These are phyloP conservation scores for Paraphaeosphaeria sporulosa DNA, from an alignment of 2,329 filamentous ascomycete genomes.

Conservation along the genomic window DNA sequence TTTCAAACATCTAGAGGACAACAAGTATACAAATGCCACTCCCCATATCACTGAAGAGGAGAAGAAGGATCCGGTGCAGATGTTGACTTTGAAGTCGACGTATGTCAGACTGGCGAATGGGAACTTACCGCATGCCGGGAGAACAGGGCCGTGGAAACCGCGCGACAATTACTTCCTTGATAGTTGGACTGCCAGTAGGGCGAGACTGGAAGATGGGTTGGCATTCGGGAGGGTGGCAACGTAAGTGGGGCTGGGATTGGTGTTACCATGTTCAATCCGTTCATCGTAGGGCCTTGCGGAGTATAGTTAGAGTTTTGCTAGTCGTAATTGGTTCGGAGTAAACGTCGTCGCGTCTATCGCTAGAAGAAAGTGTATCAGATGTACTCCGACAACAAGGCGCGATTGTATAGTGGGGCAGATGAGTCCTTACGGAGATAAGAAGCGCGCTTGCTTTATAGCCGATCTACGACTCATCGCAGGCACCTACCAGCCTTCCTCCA, in stretches of 20 bases:
- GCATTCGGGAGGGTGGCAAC: conserved; percentile 42
- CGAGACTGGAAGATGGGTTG: conserved; percentile 52
- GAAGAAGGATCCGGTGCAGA: conserved; percentile 48
- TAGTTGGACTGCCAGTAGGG: conserved; percentile 52
- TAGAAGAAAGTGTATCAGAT: not conserved
- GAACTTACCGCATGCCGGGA: conserved; percentile 58
- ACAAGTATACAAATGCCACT: conserved; percentile 52
- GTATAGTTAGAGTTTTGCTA: not conserved
- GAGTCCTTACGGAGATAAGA: not conserved
- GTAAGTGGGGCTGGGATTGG: conserved; percentile 2
- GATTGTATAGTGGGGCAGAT: not conserved
- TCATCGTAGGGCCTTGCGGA: not conserved
- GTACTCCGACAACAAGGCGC: not conserved
- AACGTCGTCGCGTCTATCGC: not conserved
- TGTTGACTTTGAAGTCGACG: conserved; percentile 59
- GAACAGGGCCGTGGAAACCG: conserved; percentile 53
- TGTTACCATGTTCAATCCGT: not conserved
- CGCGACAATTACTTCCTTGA: conserved; percentile 55
- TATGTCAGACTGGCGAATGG: conserved; percentile 56
- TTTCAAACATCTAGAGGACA: conserved; percentile 58
- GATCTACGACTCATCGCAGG: not conserved
- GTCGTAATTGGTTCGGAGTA: not conserved
- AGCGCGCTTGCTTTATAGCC: not conserved
- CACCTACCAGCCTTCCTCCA: not conserved
- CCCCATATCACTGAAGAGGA: conserved; percentile 54